These are phyloP conservation scores for Capillidium heterosporum DNA, from an alignment of 371 early-diverging fungal genomes.

Conservation along the genomic window DNA sequence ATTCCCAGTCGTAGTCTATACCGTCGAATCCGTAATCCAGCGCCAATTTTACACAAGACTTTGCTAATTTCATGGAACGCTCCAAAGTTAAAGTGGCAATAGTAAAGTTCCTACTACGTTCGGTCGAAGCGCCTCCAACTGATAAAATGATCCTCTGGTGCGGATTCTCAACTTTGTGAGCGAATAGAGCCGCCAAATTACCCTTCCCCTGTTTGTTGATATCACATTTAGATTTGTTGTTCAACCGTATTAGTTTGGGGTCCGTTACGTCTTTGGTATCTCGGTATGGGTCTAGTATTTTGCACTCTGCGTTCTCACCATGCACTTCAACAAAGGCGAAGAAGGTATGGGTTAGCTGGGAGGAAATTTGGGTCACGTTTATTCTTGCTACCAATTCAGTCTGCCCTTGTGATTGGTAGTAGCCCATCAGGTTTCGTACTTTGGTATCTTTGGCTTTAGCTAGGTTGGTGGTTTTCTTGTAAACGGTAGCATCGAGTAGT, in stretches of 20 bases:
- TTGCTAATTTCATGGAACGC: not conserved
- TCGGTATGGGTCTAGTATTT: not conserved
- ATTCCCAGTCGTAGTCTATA: slow-evolving; percentile 4
- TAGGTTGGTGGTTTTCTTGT: too few relatives aligned
- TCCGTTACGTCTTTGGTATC: not conserved
- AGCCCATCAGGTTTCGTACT: not conserved
- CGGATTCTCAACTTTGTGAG: not conserved
- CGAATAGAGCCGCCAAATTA: not conserved
- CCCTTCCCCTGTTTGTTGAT: not conserved
- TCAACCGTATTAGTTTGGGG: not conserved
- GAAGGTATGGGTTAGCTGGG: not conserved
- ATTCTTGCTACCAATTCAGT: not conserved
- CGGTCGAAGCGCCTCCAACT: not conserved
- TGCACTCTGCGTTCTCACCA: not conserved
- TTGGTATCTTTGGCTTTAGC: not conserved
- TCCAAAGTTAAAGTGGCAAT: not conserved
- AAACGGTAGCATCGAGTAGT: too few relatives aligned
- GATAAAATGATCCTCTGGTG: not conserved
- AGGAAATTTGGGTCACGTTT: not conserved
- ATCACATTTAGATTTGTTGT: not conserved
- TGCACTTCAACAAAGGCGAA: not conserved
- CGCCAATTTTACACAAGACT: not conserved
- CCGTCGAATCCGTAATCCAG: slow-evolving; percentile 3
- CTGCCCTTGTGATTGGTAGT: not conserved
- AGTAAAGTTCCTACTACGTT: not conserved